Evolutionary conservation across 1,139 yeast species (phyloP).

Genomic region (Zygoascus meyerae): DNA sequence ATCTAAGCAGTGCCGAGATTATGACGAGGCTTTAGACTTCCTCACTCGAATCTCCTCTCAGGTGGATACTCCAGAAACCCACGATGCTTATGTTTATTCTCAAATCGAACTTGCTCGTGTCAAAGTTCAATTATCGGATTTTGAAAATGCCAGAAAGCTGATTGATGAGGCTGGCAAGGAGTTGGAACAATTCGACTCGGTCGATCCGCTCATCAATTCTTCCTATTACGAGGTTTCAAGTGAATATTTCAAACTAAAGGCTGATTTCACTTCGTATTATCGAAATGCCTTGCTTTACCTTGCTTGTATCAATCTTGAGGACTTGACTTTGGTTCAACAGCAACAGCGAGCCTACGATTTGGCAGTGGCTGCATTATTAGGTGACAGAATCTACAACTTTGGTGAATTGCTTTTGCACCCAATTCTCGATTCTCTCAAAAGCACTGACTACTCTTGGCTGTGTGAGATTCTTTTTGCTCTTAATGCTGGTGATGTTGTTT

Average conservation of each 20-base stretch:
- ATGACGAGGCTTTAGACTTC: conserved; percentile 51
- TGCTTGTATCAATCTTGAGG: conserved; percentile 53
- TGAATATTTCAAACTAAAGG: conserved; percentile 64
- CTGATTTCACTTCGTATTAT: conserved; percentile 77
- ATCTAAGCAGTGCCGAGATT: conserved; percentile 42
- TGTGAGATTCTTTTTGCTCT: conserved; percentile 61
- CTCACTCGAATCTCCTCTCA: conserved; percentile 47
- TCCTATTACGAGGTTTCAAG: conserved; percentile 80
- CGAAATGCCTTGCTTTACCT: conserved; percentile 57
- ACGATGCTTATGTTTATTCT: conserved; percentile 57
- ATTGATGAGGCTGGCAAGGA: conserved; percentile 56
- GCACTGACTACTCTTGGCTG: conserved; percentile 63
- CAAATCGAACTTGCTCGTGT: conserved; percentile 75
- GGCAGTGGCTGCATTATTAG: conserved; percentile 80
- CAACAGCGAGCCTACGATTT: conserved; percentile 70
- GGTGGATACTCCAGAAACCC: conserved; percentile 40
- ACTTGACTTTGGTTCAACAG: conserved; percentile 48
- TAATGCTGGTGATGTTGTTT: conserved; percentile 69
- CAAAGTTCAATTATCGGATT: conserved; percentile 52
- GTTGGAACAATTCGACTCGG: conserved; percentile 55
- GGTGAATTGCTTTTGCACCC: conserved; percentile 94
- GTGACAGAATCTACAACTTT: conserved; percentile 88
- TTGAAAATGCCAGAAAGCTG: conserved; percentile 60
- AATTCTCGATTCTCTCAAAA: conserved; percentile 53
- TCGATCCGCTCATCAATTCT: conserved; percentile 69